Evolutionary conservation across 306 rosid genomes (phyloP).

Genomic region (Trifolium fragiferum): DNA sequence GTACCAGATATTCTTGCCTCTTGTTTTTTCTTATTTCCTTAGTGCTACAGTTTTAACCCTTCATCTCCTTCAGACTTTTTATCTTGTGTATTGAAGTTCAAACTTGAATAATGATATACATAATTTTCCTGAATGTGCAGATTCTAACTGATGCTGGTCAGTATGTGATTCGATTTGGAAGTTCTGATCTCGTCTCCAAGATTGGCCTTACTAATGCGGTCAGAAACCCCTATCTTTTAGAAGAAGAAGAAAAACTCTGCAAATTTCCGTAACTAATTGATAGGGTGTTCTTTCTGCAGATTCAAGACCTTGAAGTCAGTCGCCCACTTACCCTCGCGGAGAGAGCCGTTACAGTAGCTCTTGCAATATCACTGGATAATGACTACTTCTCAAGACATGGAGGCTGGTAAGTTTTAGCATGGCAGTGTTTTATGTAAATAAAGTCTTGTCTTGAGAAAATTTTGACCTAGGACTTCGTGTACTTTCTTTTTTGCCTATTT

Average conservation of each 20-base stretch:
- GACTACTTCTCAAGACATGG: slow-evolving; percentile 96
- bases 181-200: slow-evolving; percentile 70
- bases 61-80: slow-evolving; percentile 18
- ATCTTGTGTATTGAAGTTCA: slow-evolving; percentile 15
- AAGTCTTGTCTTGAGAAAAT: slow-evolving; percentile 21
- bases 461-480: slow-evolving; percentile 10
- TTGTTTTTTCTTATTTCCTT: slow-evolving; percentile 16
- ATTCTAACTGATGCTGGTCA: slow-evolving; percentile 94
- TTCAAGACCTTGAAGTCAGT: slow-evolving; percentile 78
- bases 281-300: slow-evolving; percentile 49
- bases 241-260: neutral
- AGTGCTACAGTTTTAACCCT: slow-evolving; percentile 14
- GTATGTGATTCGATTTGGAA: slow-evolving; percentile 92
- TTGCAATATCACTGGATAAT: slow-evolving; percentile 96
- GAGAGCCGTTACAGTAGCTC: slow-evolving; percentile 95
- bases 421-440: slow-evolving; percentile 15
- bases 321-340: slow-evolving; percentile 76
- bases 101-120: neutral
- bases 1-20: slow-evolving; percentile 18
- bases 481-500: slow-evolving; percentile 12
- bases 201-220: slow-evolving; percentile 72
- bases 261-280: slow-evolving; percentile 17
- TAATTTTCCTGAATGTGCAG: slow-evolving; percentile 51
- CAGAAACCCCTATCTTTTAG: slow-evolving; percentile 27
- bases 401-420: slow-evolving; percentile 78